Base-by-base conservation (phyloP, 2,329 filamentous ascomycete genomes). In the Penicillium hordei region DNA sequence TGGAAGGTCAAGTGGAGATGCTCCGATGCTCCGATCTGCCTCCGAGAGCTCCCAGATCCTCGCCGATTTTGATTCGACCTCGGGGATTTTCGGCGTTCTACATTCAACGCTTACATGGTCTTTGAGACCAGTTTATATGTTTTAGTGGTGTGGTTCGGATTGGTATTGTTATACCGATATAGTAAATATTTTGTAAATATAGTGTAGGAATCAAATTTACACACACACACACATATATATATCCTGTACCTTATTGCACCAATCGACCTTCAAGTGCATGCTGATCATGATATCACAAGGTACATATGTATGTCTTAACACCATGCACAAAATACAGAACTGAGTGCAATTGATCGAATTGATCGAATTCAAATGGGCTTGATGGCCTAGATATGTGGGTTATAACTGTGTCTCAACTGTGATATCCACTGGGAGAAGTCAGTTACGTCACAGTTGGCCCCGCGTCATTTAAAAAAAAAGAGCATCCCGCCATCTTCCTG, bases 371-470 rank as follows among this genome's bases (percentile, higher is more conserved):
- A n/a, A 4, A 45, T 13, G 25, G 9, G 1, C 19, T 12, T 44
- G 12, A n/a, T 0, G 9, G 40, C 17, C 15, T 44, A 44, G 5
- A n/a, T 43, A 12, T 2, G 40, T 27, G 40, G 23, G 9, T 12
- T 27, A 3, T 44, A n/a, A 27, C 1, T 12, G 15, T 43, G 40
- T 44, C 23, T 29, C 7, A 9, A 36, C 15, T 36, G 25, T 6
- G 17, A 52, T 34, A 36, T 46, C 39, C 50, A 52, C 49, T 8
- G 39, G 27, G n/a, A 23, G 31, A 36, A 63, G 59, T 67, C 59
- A 64, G 65, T 64, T 67, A 67, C 65, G 65, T 67, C 65, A 67
- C 36, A 49, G 51, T 27, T 29, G 58, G 57, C 60, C 59, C 64
- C 59, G 58, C 46, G 57, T 45, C 29, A 25, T 33, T 48, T 52